Base-by-base conservation (phyloP, 441 rosid species). In the Adansonia gregorii region DNA sequence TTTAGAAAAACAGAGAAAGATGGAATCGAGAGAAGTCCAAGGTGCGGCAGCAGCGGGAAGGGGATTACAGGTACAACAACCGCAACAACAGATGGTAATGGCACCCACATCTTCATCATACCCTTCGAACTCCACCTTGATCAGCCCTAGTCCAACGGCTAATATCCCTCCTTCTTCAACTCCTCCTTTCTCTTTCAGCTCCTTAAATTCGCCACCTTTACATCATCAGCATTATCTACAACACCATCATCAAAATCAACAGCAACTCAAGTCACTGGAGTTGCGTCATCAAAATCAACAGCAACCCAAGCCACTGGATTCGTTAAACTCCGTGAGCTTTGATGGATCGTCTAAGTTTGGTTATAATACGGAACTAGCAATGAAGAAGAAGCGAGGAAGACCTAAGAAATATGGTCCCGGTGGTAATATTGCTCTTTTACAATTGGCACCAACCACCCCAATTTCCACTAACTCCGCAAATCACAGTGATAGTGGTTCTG, bases 371-470 rank as follows among this genome's bases (percentile, higher is more conserved):
- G 99, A 91, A 73, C 85, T 91, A 0, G 76, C 77, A 17, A 84
- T 78, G 2, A 92, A 91, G 90, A 95, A 95, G 94, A 95, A 90
- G 86, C 86, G 98, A 0, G 98, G 99, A 0, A 67, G 99, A 54
- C 98, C 98, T 48, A 68, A 97, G 77, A 94, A 96, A 89, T 91
- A 94, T 78, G 82, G 95, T 41, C 86, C 94, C 1, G 98, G 90
- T 15, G 97, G 95, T 68, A 91, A 87, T 91, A 92, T 92, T 89
- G 95, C 95, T 5, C 8, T 63, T 5, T 82, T 95, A 76, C 94
- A 92, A 43, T 83, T 95, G 73, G 87, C 97, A 6, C 90, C 98
- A 0, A 82, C 93, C 10, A 85, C 91, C 17, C 84, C 89, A 67
- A 82, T 89, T 35, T 81, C 92, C 15, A 81, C 90, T 0, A 85